phyloP scores from a whole-genome alignment of 768 basidiomycete species.

The Lactarius hengduanensis region DNA sequence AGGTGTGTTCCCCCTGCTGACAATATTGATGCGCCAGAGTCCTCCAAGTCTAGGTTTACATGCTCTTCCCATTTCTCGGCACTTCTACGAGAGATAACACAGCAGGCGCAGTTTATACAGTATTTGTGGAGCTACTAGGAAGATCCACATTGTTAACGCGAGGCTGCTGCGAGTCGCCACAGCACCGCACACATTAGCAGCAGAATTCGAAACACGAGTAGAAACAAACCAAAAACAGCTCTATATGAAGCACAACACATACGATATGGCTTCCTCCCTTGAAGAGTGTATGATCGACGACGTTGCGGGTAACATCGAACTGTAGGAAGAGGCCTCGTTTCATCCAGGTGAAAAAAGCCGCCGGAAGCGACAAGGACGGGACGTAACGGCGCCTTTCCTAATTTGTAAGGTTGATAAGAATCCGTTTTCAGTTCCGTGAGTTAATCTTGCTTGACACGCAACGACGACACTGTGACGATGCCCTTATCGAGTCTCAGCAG shows the following conservation, averaged over 20 bases:
- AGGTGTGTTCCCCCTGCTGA: neutral
- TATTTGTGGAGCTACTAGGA: neutral
- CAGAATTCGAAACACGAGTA: neutral
- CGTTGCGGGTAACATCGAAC: neutral
- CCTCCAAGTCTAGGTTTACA: neutral
- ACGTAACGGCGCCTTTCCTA: neutral
- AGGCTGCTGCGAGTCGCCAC: neutral
- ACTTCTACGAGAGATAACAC: neutral
- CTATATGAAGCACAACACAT: neutral
- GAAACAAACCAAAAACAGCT: neutral
- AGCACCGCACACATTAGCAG: slow-evolving; percentile 7
- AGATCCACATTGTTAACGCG: neutral
- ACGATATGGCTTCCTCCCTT: neutral
- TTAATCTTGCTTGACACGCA: neutral
- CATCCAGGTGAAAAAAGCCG: neutral
- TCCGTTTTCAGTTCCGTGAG: neutral
- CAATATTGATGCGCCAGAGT: neutral
- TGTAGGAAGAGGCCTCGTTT: neutral
- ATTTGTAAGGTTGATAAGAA: neutral
- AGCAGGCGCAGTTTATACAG: slow-evolving; percentile 1
- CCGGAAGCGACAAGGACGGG: neutral
- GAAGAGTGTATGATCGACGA: neutral
- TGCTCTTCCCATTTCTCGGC: neutral
- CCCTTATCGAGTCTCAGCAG: neutral
- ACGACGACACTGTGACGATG: slow-evolving; percentile 1